Evolutionary conservation across 1,284 basidiomycete genomes (phyloP).

Genomic region (Moniliophthora roreri): DNA sequence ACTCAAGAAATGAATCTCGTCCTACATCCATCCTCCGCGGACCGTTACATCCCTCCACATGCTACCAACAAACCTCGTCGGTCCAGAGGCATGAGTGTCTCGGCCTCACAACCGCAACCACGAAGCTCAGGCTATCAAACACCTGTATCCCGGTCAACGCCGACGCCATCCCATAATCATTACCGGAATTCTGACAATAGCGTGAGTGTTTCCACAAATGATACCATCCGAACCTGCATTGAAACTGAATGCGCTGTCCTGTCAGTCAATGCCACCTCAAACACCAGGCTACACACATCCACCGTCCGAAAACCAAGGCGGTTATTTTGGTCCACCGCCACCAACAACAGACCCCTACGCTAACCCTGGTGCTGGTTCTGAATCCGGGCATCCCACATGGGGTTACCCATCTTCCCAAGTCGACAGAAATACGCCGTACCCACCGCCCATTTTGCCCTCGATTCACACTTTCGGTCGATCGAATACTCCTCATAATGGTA

Average conservation of each 20-base stretch:
- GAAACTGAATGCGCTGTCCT: conserved; percentile 33
- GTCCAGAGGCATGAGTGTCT: conserved; percentile 33
- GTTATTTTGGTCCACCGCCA: conserved; percentile 10
- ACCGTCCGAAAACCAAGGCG: not conserved
- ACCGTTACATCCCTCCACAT: conserved; percentile 63
- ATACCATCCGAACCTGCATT: conserved; percentile 22
- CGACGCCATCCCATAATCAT: conserved; percentile 38
- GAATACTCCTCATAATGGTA: not conserved
- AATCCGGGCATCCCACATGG: conserved; percentile 39
- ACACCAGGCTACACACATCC: not conserved
- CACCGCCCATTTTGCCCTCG: conserved; percentile 48
- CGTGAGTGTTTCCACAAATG: conserved; percentile 4
- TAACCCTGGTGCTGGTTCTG: not conserved
- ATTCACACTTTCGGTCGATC: conserved; percentile 44
- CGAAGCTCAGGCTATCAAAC: conserved; percentile 43
- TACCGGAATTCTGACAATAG: conserved; percentile 38
- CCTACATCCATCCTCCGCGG: conserved; percentile 76
- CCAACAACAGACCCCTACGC: conserved; percentile 6
- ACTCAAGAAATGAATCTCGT: conserved; percentile 84
- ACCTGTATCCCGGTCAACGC: conserved; percentile 35
- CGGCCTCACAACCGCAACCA: conserved; percentile 26
- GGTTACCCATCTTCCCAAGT: conserved; percentile 47
- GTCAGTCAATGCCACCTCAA: conserved; percentile 14
- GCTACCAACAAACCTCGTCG: conserved; percentile 49
- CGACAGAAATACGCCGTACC: conserved; percentile 52